Conservation (phyloP, 495 filamentous ascomycete genomes). For the Tuber melanosporum region DNA sequence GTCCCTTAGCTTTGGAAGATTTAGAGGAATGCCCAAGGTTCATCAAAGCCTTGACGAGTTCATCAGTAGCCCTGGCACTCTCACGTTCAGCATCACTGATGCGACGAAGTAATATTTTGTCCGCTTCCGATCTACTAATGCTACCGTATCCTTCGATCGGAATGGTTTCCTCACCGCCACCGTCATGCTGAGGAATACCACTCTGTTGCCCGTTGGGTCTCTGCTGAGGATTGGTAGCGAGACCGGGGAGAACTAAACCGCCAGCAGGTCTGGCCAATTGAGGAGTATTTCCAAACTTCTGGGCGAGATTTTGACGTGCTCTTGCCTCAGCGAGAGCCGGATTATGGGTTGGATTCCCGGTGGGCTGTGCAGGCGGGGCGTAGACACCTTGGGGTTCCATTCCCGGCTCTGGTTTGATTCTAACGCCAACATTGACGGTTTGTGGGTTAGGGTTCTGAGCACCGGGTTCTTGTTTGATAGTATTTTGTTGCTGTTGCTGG, state of each 20-base stretch:
- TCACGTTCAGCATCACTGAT: slow-evolving; percentile 37
- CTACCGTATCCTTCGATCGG: slow-evolving; percentile 46
- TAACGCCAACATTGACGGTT: slow-evolving; percentile 45
- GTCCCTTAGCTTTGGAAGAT: slow-evolving; percentile 39
- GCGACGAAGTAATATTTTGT: slow-evolving; percentile 35
- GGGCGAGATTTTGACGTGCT: slow-evolving; percentile 46
- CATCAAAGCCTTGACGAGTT: slow-evolving; percentile 34
- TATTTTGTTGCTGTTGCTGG: slow-evolving; percentile 31
- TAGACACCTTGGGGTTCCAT: slow-evolving; percentile 46
- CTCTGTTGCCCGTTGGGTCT: slow-evolving; percentile 44
- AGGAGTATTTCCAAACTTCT: slow-evolving; percentile 52
- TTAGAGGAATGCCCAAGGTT: slow-evolving; percentile 45
- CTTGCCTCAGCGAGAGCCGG: slow-evolving; percentile 43
- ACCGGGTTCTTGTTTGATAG: slow-evolving; percentile 42
- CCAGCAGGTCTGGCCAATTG: slow-evolving; percentile 32
- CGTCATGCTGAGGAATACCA: slow-evolving; percentile 63
- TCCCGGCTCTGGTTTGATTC: slow-evolving; percentile 73
- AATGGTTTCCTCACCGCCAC: slow-evolving; percentile 53
- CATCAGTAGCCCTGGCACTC: slow-evolving; percentile 36
- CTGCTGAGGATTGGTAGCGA: slow-evolving; percentile 37
- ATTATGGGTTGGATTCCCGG: slow-evolving; percentile 40
- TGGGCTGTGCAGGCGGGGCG: slow-evolving; percentile 23
- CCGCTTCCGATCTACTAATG: slow-evolving; percentile 37
- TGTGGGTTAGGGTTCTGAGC: slow-evolving; percentile 38
- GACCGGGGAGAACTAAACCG: slow-evolving; percentile 33